Evolutionary conservation across 768 basidiomycete genomes (phyloP), one percentile per base, ranked within the genome.

Genomic region (Suillus luteus): DNA sequence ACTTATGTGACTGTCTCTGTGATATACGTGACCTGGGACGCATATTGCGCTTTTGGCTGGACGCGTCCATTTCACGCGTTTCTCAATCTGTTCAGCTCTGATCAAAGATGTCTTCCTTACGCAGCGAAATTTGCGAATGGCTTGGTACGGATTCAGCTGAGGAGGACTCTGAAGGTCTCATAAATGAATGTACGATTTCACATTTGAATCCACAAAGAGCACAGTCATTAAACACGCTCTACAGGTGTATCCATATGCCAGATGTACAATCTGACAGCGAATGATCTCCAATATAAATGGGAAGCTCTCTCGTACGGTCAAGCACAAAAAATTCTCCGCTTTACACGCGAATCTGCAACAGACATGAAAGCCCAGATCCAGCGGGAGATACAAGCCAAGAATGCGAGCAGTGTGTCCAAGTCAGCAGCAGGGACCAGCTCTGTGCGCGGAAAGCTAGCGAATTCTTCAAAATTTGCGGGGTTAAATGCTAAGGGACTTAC

Each of bases 181-280:
- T 83, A 35, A 74, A 78, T 61, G 85, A 88, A 82, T 87, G 87
- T 87, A 59, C 59, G 73, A 73, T 66, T 60, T 66, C 64, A 35
- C 51, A 60, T 35, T 55, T 55, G 4, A 19, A 55, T 58, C 51
- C 12, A 43, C 33, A 17, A 24, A 24, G n/a, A 17, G 19, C 43
- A 38, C 15, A 35, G 58, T 27, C 14, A 57, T 35, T 64, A 60
- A 43, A 71, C 70, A 62, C 59, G 63, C 69, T 63, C 31, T 8
- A 14, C 69, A 92, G 91, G 90, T 67, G 80, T 82, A 38, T 79
- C 80, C 31, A 79, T 92, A 64, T 93, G 91, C 72, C 79, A 82
- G 71, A 83, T 83, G 67, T 89, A 86, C 76, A 82, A 83, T 63
- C 41, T 88, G 44, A 67, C 77, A 37, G 80, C 86, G 24, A 80